Evolutionary conservation across 768 basidiomycete genomes (phyloP).

Genomic region (Collybiopsis confluens): DNA sequence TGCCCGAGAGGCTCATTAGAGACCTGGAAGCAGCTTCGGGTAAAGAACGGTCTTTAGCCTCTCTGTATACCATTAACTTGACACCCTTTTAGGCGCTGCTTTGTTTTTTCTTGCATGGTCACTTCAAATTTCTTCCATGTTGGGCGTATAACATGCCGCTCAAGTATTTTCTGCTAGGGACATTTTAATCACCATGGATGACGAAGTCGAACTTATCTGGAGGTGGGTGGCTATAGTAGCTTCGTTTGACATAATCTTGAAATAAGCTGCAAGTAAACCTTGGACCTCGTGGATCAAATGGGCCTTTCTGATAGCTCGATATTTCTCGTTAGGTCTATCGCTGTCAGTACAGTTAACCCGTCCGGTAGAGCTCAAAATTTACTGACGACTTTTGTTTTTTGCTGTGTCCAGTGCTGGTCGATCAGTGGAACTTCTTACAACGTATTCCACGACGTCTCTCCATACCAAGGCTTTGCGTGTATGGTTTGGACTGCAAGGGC

Average conservation of each 20-base stretch:
- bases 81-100: neutral
- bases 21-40: slow-evolving; percentile 4
- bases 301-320: slow-evolving; percentile 26
- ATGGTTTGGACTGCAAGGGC: slow-evolving; percentile 19
- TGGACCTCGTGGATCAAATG: slow-evolving; percentile 29
- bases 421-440: slow-evolving; percentile 13
- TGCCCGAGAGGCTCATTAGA: neutral
- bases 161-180: slow-evolving; percentile 25
- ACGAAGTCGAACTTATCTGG: slow-evolving; percentile 28
- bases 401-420: slow-evolving; percentile 14
- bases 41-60: neutral
- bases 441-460: slow-evolving; percentile 4
- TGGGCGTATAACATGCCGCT: neutral
- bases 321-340: slow-evolving; percentile 21
- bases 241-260: too few relatives aligned
- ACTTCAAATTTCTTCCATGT: neutral
- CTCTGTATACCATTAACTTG: neutral
- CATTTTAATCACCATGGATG: slow-evolving; percentile 24
- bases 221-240: slow-evolving; percentile 19
- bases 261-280: slow-evolving; percentile 21
- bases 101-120: slow-evolving; percentile 4
- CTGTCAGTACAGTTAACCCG: slow-evolving; percentile 16
- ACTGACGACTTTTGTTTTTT: neutral
- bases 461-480: slow-evolving; percentile 4
- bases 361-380: slow-evolving; percentile 2